Conservation (phyloP, 176 grass and related monocot genomes). For the Bonia amplexicaulis region DNA sequence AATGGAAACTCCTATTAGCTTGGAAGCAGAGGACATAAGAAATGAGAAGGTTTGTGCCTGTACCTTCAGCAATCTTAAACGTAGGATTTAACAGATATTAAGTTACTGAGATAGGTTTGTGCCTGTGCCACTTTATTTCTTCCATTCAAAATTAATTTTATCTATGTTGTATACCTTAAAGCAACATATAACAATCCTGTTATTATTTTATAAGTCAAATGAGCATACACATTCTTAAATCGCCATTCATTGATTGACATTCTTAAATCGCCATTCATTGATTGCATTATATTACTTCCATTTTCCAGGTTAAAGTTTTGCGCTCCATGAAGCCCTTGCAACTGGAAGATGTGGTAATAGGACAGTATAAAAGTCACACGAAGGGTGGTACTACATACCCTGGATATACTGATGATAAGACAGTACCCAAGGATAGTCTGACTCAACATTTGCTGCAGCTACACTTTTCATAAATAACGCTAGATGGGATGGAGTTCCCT, state of each 20-base stretch:
- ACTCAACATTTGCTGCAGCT: conserved; percentile 88
- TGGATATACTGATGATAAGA: conserved; percentile 84
- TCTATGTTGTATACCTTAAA: neutral
- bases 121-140: neutral
- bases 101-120: neutral
- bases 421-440: conserved; percentile 67
- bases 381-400: conserved; percentile 64
- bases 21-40: conserved; percentile 96
- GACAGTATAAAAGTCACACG: conserved; percentile 81
- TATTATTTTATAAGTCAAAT: neutral
- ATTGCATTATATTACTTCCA: neutral
- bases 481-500: conserved; percentile 95
- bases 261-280: neutral
- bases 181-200: neutral
- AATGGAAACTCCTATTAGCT: conserved; percentile 92
- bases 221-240: neutral
- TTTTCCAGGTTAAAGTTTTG: conserved; percentile 86
- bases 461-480: conserved; percentile 88
- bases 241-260: neutral
- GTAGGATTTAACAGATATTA: neutral
- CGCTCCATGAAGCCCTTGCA: conserved; percentile 81
- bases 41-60: conserved; percentile 72
- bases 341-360: conserved; percentile 76
- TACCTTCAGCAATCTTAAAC: neutral
- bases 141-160: neutral